Evolutionary conservation across 2,329 filamentous ascomycete species (phyloP), one percentile per base, ranked within the genome.

Genomic region (Claviceps sp.): DNA sequence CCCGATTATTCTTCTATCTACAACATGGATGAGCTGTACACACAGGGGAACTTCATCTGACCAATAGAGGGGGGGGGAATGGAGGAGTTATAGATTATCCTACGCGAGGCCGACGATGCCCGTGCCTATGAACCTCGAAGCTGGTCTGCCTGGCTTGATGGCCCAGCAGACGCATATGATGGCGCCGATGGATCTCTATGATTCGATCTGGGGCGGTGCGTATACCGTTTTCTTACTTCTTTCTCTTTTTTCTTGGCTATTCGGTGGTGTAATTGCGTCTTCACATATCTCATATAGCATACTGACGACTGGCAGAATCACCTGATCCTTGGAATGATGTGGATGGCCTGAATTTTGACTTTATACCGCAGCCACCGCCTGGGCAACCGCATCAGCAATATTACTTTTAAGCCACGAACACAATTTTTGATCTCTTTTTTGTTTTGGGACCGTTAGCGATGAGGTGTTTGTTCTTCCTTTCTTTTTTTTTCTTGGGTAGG

Each of bases 161-260:
- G 67, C 78, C 11, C 80, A 82, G 54, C 76, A 77, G 16, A 70
- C 74, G 3, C 69, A 78, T 37, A 77, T 79, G 57, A 79, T 84
- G 72, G 81, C 80, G 40, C 81, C 81, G 1, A 80, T 84, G 78
- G 81, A 84, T 54, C 66, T 84, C 1, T 84, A 82, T 61, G 79
- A 84, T 59, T 82, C 79, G 4, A 84, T 84, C 46, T 84, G 82
- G 68, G 82, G 79, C 73, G 80, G 79, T 82, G 66, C 63, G 77
- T 18, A 47, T 44, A 14, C 11, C 41, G 0, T n/a, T n/a, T 5
- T 18, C 8, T 4, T 41, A 6, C 9, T n/a, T 41, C 14, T 40
- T n/a, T 3, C 5, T 18, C 5, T 41, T 6, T 24, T 8, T 6
- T 18, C 9, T 13, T 43, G 9, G 4, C 6, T 24, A 3, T 43